Conservation (phyloP, 495 filamentous ascomycete species). For the Penicillium turbatum region DNA sequence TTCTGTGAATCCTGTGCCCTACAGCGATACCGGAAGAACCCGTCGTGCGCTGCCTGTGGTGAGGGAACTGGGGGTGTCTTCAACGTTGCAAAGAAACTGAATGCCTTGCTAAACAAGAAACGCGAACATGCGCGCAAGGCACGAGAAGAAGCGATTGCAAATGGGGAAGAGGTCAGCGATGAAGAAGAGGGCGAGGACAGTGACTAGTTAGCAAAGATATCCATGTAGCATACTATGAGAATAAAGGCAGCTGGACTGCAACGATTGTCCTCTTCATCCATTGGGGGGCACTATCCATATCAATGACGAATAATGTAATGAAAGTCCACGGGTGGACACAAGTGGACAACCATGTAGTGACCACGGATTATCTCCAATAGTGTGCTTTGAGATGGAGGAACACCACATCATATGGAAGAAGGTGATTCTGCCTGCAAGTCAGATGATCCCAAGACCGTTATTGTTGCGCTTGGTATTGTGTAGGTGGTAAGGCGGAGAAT, state of each 20-base stretch:
- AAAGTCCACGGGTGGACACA: no score
- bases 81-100: slow-evolving; percentile 79
- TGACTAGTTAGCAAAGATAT: not conserved
- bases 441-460: no score
- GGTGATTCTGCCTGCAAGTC: no score
- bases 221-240: not conserved
- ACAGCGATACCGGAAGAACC: slow-evolving; percentile 74
- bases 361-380: no score
- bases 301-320: not conserved
- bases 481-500: no score
- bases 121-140: slow-evolving; percentile 61
- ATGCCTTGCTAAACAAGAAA: slow-evolving; percentile 80
- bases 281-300: not conserved
- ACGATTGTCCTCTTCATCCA: not conserved
- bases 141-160: slow-evolving; percentile 65
- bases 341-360: no score
- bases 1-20: slow-evolving; percentile 91
- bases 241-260: slow-evolving; percentile 4
- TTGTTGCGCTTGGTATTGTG: no score
- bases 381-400: no score
- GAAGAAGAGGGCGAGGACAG: slow-evolving; percentile 48
- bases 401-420: no score
- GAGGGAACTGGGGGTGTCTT: slow-evolving; percentile 84
- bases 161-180: slow-evolving; percentile 63
- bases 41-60: slow-evolving; percentile 80